phyloP scores from a whole-genome alignment of 208 protist species.

The Acanthamoeba castellanii region DNA sequence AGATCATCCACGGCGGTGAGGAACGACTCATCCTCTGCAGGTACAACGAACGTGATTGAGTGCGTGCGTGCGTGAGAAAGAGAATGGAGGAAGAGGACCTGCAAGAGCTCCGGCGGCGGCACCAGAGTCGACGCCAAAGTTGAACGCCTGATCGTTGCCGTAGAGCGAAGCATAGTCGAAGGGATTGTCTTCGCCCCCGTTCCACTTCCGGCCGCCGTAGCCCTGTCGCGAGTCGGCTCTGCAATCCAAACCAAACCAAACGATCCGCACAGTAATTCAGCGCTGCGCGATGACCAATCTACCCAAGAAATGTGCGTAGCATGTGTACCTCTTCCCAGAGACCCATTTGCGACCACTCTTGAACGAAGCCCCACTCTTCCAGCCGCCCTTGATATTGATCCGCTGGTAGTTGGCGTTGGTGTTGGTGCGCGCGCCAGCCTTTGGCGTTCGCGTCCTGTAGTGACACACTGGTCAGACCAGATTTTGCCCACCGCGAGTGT shows the following conservation, averaged over 20 bases:
- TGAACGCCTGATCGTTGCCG: not conserved
- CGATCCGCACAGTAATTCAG: not conserved
- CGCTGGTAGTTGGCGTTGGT: constrained; percentile 22
- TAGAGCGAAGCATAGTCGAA: not conserved
- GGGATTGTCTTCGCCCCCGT: not conserved
- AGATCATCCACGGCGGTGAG: not conserved
- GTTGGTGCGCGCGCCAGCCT: not conserved
- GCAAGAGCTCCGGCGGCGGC: not conserved
- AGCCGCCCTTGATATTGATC: constrained; percentile 17
- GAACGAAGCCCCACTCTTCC: not conserved
- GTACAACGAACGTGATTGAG: not conserved
- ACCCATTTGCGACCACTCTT: constrained; percentile 12
- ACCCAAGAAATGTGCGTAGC: not conserved
- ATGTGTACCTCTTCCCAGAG: constrained; percentile 7
- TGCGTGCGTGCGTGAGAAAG: not conserved
- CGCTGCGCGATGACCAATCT: too few species aligned
- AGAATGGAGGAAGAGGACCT: too few species aligned
- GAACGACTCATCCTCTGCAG: not conserved
- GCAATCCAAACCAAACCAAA: not conserved
- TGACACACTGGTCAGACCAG: not conserved
- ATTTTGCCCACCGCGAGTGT: too few species aligned
- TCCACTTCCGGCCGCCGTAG: not conserved
- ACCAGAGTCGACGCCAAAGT: not conserved
- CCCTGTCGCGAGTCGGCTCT: not conserved
- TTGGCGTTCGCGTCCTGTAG: not conserved